Conservation (phyloP, 1,139 yeast genomes). For the Candida freyschussii region DNA sequence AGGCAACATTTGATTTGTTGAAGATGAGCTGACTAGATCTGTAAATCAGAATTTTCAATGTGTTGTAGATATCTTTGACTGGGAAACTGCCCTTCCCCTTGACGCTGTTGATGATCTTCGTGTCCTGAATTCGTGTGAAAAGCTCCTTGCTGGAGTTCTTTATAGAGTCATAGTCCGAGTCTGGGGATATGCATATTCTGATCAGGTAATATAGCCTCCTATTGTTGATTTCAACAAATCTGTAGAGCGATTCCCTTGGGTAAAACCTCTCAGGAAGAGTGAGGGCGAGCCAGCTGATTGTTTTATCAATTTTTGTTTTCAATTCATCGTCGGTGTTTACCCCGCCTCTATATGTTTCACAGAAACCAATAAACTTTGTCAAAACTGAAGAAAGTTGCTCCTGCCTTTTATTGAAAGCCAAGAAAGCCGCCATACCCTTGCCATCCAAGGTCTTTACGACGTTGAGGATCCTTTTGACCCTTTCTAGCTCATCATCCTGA, state of each 20-base stretch:
- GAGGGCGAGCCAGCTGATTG: conserved; percentile 59
- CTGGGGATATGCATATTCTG: conserved; percentile 49
- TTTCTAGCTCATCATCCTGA: conserved; percentile 37
- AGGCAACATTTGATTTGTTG: conserved; percentile 60
- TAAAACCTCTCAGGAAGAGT: conserved; percentile 51
- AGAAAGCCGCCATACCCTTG: conserved; percentile 58
- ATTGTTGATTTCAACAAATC: conserved; percentile 51
- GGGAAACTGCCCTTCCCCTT: conserved; percentile 34
- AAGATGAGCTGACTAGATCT: conserved; percentile 58
- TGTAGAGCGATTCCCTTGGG: conserved; percentile 44
- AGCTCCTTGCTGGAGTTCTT: conserved; percentile 60
- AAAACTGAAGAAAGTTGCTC: conserved; percentile 44
- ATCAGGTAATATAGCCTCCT: conserved; percentile 53
- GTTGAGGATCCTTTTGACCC: conserved; percentile 52
- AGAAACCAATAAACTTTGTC: conserved; percentile 31
- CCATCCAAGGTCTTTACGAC: conserved; percentile 48
- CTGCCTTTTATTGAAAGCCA: conserved; percentile 67
- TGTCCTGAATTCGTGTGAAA: conserved; percentile 46
- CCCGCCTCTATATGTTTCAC: conserved; percentile 36
- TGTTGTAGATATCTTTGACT: conserved; percentile 45
- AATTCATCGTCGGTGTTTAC: conserved; percentile 25
- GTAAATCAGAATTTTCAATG: conserved; percentile 52
- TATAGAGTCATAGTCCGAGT: conserved; percentile 57
- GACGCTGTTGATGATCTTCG: conserved; percentile 42
- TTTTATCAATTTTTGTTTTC: conserved; percentile 43